phyloP scores from a whole-genome alignment of 139 green algal species.

The Chlamydomonas sphaeroides region DNA sequence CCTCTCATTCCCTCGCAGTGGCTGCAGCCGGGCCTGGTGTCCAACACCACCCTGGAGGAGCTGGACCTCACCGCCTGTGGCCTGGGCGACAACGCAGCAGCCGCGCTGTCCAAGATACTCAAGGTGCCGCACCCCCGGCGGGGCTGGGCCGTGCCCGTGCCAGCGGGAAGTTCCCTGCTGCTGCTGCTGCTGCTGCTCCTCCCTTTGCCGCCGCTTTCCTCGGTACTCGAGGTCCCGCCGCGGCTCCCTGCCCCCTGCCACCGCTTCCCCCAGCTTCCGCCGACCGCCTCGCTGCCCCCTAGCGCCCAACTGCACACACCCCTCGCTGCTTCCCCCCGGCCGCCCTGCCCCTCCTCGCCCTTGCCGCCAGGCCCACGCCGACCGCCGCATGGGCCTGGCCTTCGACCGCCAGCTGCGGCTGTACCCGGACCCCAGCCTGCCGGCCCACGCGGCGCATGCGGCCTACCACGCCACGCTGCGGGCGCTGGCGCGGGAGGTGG shows the following conservation, averaged over 20 bases:
- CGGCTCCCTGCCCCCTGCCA: too few species aligned
- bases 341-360: neutral
- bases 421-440: conserved; percentile 47
- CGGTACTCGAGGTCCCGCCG: too few species aligned
- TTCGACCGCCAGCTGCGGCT: conserved; percentile 39
- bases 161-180: neutral
- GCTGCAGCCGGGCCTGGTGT: neutral
- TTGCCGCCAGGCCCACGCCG: conserved; percentile 9
- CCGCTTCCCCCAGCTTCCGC: too few species aligned
- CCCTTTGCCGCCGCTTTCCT: too few species aligned
- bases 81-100: conserved; percentile 16
- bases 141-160: neutral
- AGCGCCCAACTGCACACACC: too few species aligned
- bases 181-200: too few species aligned
- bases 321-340: too few species aligned
- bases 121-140: too few species aligned
- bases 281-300: neutral
- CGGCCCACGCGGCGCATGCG: neutral
- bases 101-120: conserved; percentile 9
- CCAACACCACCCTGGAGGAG: conserved; percentile 10
- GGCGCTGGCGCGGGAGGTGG: conserved; percentile 17
- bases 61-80: conserved; percentile 52
- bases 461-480: conserved; percentile 29
- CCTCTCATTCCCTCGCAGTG: neutral
- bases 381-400: conserved; percentile 19